Conservation (phyloP, 208 protist genomes). For the Wallacemonas sp. region DNA sequence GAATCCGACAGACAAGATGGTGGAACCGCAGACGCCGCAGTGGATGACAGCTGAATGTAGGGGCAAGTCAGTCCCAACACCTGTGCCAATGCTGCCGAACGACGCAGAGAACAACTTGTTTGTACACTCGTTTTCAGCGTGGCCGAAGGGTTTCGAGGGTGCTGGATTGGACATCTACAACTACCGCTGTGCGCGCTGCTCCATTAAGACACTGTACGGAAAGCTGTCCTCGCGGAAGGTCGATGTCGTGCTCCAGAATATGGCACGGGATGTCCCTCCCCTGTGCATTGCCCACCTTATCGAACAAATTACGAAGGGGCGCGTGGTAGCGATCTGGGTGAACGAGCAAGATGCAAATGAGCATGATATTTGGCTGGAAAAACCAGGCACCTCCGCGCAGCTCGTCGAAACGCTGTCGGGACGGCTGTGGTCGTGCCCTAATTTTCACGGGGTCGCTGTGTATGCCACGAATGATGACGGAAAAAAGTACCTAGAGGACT, state of each 20-base stretch:
- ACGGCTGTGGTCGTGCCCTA: constrained; percentile 64
- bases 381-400: constrained; percentile 40
- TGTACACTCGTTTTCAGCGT: constrained; percentile 45
- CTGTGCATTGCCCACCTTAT: constrained; percentile 72
- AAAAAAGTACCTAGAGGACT: constrained; percentile 43
- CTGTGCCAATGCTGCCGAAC: constrained; percentile 40
- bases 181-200: constrained; percentile 56
- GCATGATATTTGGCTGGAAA: constrained; percentile 72
- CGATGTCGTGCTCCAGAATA: constrained; percentile 54
- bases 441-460: constrained; percentile 65
- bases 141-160: constrained; percentile 30
- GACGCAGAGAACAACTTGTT: constrained; percentile 43
- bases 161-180: constrained; percentile 55
- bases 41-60: constrained; percentile 1
- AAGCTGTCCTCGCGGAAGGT: constrained; percentile 56
- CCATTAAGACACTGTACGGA: constrained; percentile 59
- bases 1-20: neutral
- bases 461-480: constrained; percentile 52
- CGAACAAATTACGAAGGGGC: constrained; percentile 50
- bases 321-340: constrained; percentile 47
- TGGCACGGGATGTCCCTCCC: constrained; percentile 61
- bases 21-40: neutral
- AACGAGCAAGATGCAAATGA: constrained; percentile 30
- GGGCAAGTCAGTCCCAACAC: constrained; percentile 30
- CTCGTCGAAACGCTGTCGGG: constrained; percentile 35